Evolutionary conservation across 2,329 filamentous ascomycete species (phyloP).

Genomic region (Ophiostoma fasciatum): DNA sequence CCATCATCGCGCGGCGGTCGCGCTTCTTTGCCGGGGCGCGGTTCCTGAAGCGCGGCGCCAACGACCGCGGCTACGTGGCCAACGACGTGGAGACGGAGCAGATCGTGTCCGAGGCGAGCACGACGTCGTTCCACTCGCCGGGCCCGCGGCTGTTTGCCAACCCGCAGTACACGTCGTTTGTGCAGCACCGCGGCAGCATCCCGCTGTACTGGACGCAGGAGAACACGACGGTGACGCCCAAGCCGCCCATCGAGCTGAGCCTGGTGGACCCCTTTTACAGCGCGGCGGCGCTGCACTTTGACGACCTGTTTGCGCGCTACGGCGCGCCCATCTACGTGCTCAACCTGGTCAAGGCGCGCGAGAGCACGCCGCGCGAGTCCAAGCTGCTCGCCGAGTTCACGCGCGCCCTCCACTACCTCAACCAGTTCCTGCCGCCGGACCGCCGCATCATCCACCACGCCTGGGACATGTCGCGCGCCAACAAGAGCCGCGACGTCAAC

Average conservation of each 20-base stretch:
- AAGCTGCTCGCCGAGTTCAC: conserved; percentile 83
- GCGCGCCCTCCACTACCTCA: conserved; percentile 76
- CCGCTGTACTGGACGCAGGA: conserved; percentile 97
- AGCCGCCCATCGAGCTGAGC: conserved; percentile 89
- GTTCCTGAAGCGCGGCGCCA: conserved; percentile 87
- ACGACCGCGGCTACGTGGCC: conserved; percentile 88
- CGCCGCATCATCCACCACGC: conserved; percentile 88
- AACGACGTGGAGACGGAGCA: conserved; percentile 99
- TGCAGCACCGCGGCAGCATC: conserved; percentile 93
- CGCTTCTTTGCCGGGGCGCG: conserved; percentile 87
- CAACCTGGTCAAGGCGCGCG: conserved; percentile 79
- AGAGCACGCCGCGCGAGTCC: conserved; percentile 79
- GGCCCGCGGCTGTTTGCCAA: conserved; percentile 75
- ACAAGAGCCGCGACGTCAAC: conserved; percentile 82
- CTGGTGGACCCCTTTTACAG: conserved; percentile 94
- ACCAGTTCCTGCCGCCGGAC: conserved; percentile 73
- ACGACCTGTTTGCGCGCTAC: conserved; percentile 86
- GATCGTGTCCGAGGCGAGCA: conserved; percentile 87
- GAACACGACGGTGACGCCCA: conserved; percentile 85
- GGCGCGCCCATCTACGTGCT: conserved; percentile 83
- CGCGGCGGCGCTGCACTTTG: conserved; percentile 84
- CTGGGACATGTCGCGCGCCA: conserved; percentile 95
- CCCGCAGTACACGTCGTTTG: conserved; percentile 86
- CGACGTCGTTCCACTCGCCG: conserved; percentile 88
- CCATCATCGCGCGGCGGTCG: conserved; percentile 82